A percentile compares a stretch with the other conserved stretches of the same genome.
Conservation (phyloP, 2,329 filamentous ascomycete species). For the Colletotrichum sojae region DNA sequence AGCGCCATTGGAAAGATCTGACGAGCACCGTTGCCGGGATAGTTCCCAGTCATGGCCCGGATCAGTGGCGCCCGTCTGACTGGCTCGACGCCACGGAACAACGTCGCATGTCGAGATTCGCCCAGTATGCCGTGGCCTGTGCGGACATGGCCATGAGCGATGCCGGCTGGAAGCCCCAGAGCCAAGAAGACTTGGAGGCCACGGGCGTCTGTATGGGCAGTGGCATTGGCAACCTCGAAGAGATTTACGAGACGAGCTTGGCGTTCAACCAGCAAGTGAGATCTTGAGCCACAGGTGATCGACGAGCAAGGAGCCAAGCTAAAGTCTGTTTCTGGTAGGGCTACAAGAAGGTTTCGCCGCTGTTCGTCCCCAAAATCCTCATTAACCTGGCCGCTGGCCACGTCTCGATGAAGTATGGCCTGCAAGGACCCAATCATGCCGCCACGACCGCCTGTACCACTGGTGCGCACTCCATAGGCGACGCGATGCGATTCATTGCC, state of each 20-base stretch:
- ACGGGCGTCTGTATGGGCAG: conserved; percentile 95
- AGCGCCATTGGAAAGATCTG: conserved; percentile 75
- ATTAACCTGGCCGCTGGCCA: conserved; percentile 97
- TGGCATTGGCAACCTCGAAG: conserved; percentile 94
- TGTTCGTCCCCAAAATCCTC: conserved; percentile 93
- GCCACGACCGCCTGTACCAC: conserved; percentile 97
- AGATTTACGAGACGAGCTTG: conserved; percentile 87
- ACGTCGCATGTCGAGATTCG: conserved; percentile 90
- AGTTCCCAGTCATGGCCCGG: conserved; percentile 70
- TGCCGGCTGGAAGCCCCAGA: conserved; percentile 79
- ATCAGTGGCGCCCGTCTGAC: conserved; percentile 65
- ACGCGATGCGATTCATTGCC: conserved; percentile 93
- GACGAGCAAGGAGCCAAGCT: conserved; percentile 28
- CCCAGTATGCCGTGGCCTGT: conserved; percentile 92
- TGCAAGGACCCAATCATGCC: conserved; percentile 92
- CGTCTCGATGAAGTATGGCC: conserved; percentile 91
- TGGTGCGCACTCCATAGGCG: conserved; percentile 93
- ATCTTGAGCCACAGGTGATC: conserved; percentile 39
- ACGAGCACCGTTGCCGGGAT: conserved; percentile 89
- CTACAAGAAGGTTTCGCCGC: conserved; percentile 91
- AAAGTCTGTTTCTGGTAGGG: conserved; percentile 67
- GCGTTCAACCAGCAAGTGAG: conserved; percentile 81
- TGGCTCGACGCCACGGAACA: conserved; percentile 69
- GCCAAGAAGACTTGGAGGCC: conserved; percentile 75
- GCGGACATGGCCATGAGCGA: conserved; percentile 88